Evolutionary conservation across 1,284 basidiomycete genomes (phyloP), one percentile per base, ranked within the genome.

Genomic region (Xerocomus tenax): DNA sequence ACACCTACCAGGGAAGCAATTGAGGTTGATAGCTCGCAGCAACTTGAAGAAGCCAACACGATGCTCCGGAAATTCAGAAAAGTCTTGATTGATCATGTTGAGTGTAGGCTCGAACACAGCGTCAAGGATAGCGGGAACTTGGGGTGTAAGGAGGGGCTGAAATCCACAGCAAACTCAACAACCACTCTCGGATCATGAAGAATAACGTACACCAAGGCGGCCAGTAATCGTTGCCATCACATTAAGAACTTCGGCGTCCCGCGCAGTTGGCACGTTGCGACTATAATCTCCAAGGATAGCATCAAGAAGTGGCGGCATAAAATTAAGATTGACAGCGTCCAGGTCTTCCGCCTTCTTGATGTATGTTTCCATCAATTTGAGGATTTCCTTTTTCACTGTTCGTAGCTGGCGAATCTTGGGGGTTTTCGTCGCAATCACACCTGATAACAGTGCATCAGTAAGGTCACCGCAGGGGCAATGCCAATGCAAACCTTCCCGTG

Each of bases 71-170:
- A 81, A 99, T 71, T 98, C 96, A 18, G 94, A 76, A 62, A 98
- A 96, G 74, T 99, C 96, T 76, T 96, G 90, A 70, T 96, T 98
- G 69, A 99, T 99, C 96, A 98, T 99, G 62, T 85, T 87, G 54
- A 99, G 73, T 4, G 96, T 99, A 38, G 92, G 92, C 71, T 97
- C 94, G 61, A 99, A 98, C 45, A 98, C 91, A 15, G 95, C 93
- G 61, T 98, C 96, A 34, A 99, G 77, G 53, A 97, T 90, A 3
- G 95, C 88, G 2, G 89, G 85, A n/a, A 98, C 88, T 81, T 98
- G 94, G 28, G 92, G 89, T 8, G 89, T 95, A 47, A 98, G 77
- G 42, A 93, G 75, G 26, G 76, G 69, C 90, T 93, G 54, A 8
- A 47, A 28, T 47, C 44, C 21, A 36, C 47, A 47, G 38, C 56